Percentiles rank a stretch among this genome's conserved stretches.
Conservation (phyloP, 768 basidiomycete genomes). For the Tulasnella sp. region DNA sequence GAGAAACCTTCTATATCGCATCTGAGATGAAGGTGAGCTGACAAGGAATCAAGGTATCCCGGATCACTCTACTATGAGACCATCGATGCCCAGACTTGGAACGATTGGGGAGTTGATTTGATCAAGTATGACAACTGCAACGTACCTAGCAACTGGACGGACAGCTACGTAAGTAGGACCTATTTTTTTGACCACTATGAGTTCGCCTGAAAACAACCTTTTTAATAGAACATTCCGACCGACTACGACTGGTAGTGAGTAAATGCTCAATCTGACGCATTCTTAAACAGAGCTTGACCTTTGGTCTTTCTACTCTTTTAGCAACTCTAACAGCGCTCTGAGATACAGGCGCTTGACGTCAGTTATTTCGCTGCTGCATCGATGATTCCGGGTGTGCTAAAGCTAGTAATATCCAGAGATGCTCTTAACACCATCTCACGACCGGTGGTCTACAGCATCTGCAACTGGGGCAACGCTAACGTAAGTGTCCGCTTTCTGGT, state of each 20-base stretch:
- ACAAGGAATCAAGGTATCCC: constrained; percentile 28
- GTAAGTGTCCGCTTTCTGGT: constrained; percentile 21
- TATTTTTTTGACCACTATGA: no score
- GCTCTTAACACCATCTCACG: constrained; percentile 35
- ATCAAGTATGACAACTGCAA: constrained; percentile 48
- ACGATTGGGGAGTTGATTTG: constrained; percentile 44
- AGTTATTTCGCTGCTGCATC: constrained; percentile 16
- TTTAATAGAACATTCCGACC: constrained; percentile 23
- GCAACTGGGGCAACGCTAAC: constrained; percentile 43
- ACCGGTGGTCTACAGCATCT: constrained; percentile 40
- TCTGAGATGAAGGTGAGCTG: not conserved
- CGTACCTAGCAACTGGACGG: constrained; percentile 41
- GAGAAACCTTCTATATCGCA: not conserved
- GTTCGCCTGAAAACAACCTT: not conserved
- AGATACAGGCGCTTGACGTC: constrained; percentile 47
- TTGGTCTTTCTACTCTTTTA: constrained; percentile 16
- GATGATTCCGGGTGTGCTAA: not conserved
- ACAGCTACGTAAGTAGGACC: constrained; percentile 18
- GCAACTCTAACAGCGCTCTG: constrained; percentile 47
- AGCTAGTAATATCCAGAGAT: constrained; percentile 23
- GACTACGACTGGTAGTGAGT: constrained; percentile 40
- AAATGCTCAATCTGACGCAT: not conserved
- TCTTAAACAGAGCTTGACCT: not conserved
- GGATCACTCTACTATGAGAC: constrained; percentile 41
- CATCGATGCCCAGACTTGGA: constrained; percentile 41